Evolutionary conservation across 164 flowering plant genomes (phyloP).

Genomic region (Paratinospora sagittata): DNA sequence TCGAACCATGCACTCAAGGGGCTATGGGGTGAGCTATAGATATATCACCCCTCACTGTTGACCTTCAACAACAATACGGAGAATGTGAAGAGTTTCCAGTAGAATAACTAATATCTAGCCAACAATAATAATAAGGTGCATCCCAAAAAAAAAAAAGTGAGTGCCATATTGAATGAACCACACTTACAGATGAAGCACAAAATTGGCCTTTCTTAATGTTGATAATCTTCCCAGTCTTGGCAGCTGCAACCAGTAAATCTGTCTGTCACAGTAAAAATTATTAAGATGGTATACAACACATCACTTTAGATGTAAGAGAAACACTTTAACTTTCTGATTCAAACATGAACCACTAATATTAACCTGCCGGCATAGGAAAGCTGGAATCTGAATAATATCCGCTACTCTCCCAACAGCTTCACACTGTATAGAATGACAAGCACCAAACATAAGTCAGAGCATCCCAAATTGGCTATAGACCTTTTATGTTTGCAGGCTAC

Average conservation of each 20-base stretch:
- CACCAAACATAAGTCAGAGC: neutral
- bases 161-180: neutral
- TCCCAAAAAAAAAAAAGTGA: neutral
- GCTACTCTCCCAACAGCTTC: constrained; percentile 91
- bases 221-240: constrained; percentile 89
- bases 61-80: too few relatives aligned
- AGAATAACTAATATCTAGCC: too few relatives aligned
- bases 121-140: too few relatives aligned
- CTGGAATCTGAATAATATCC: constrained; percentile 95
- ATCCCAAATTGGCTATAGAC: neutral
- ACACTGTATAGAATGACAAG: constrained; percentile 44
- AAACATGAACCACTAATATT: neutral
- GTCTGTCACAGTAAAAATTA: constrained; percentile 51
- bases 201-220: constrained; percentile 97
- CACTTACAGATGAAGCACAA: constrained; percentile 89
- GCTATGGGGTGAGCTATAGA: too few relatives aligned
- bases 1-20: too few relatives aligned
- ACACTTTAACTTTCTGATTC: neutral
- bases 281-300: neutral
- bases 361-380: constrained; percentile 97
- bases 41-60: too few relatives aligned
- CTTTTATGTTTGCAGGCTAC: neutral
- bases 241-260: constrained; percentile 94
- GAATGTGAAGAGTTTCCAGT: too few relatives aligned
- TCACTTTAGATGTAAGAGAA: neutral